phyloP scores from a whole-genome alignment of 1,139 yeast genomes.

The Trichomonascaceae sp. region DNA sequence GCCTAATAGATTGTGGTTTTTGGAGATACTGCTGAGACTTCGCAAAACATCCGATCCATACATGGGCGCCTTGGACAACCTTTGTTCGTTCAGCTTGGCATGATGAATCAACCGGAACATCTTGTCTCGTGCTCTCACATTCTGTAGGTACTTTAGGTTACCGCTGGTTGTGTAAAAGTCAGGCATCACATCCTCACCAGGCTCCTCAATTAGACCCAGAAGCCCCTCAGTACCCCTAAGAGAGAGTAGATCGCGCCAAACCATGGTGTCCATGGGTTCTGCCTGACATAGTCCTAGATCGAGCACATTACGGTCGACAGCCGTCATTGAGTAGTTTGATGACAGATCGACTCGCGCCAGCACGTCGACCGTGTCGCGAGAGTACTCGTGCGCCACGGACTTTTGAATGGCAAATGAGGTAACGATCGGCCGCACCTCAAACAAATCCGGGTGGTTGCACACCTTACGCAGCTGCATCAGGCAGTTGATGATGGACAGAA shows the following conservation, averaged over 20 bases:
- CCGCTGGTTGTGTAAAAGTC: conserved; percentile 41
- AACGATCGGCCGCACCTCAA: conserved; percentile 89
- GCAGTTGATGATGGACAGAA: conserved; percentile 88
- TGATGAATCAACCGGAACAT: conserved; percentile 44
- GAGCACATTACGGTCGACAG: neutral
- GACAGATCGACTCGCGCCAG: neutral
- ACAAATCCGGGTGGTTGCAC: conserved; percentile 93
- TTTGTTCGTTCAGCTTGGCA: conserved; percentile 42
- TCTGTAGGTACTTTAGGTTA: conserved; percentile 46
- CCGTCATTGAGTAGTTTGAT: too few species aligned
- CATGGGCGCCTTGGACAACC: conserved; percentile 21
- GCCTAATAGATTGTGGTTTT: conserved; percentile 1
- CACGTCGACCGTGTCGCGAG: neutral
- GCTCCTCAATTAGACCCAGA: neutral
- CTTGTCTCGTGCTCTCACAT: conserved; percentile 37
- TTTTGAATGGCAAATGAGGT: conserved; percentile 72
- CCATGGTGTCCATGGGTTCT: neutral
- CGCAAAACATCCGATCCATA: conserved; percentile 19
- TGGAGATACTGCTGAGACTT: neutral
- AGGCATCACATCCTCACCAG: conserved; percentile 22
- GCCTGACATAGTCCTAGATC: neutral
- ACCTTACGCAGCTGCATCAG: conserved; percentile 96
- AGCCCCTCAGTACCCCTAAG: neutral
- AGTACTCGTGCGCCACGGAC: conserved; percentile 33
- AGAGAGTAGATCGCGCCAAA: neutral